A percentile compares a stretch with the other conserved stretches of the same genome.
Evolutionary conservation across 257 asterid genomes (phyloP).

Genomic region (Salvia hispanica): DNA sequence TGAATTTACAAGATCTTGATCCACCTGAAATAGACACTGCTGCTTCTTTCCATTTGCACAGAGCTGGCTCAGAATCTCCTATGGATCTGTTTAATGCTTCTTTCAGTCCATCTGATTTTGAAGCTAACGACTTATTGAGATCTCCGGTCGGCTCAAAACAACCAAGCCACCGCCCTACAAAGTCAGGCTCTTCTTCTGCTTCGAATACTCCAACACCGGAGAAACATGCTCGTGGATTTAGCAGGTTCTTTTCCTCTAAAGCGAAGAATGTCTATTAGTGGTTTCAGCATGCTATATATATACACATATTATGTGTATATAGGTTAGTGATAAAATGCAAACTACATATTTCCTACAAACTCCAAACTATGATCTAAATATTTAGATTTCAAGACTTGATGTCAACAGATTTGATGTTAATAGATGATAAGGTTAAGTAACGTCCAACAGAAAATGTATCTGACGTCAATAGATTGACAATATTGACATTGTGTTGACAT

Average conservation of each 20-base stretch:
- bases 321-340: constrained; percentile 1
- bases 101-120: constrained; percentile 58
- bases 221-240: constrained; percentile 73
- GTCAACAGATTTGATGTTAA: too few species aligned
- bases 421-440: too few species aligned
- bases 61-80: constrained; percentile 63
- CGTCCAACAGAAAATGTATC: too few species aligned
- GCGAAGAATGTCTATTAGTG: constrained; percentile 50
- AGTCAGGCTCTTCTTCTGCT: constrained; percentile 65
- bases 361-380: too few species aligned
- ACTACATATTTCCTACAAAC: too few species aligned
- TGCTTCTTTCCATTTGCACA: constrained; percentile 41
- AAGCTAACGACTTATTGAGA: constrained; percentile 50
- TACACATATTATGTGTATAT: constrained; percentile 41
- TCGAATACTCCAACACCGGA: constrained; percentile 73
- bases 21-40: constrained; percentile 51
- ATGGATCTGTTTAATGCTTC: constrained; percentile 41
- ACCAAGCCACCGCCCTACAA: constrained; percentile 59
- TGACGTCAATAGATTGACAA: too few species aligned
- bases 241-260: constrained; percentile 83
- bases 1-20: constrained; percentile 51
- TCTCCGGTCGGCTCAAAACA: constrained; percentile 57
- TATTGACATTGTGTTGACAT: too few species aligned
- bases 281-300: constrained; percentile 22
- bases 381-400: too few species aligned